Evolutionary conservation across 208 protist species (phyloP).

Genomic region (Phytomonas sp.): DNA sequence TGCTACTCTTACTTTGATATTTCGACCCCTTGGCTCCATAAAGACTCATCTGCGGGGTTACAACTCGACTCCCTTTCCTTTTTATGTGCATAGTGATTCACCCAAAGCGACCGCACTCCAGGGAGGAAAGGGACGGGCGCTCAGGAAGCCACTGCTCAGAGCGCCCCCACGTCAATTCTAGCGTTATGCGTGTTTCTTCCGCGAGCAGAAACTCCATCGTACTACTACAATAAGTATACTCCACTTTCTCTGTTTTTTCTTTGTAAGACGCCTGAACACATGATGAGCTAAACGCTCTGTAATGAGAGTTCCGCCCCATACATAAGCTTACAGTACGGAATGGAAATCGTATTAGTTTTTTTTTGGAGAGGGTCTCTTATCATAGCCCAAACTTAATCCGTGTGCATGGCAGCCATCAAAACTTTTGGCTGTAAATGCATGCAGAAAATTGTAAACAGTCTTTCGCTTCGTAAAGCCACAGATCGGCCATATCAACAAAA

Average conservation of each 20-base stretch:
- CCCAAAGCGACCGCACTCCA: too few species aligned
- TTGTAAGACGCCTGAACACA: not conserved
- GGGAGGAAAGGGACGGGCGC: too few species aligned
- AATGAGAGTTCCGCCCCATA: too few species aligned
- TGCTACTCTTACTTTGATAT: not conserved
- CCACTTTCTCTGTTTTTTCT: not conserved
- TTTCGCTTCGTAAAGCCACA: not conserved
- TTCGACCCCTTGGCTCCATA: not conserved
- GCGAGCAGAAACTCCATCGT: too few species aligned
- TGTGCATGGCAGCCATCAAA: not conserved
- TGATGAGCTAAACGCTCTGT: not conserved
- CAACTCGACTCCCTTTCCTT: not conserved
- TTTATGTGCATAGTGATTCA: too few species aligned
- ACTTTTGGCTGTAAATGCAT: not conserved
- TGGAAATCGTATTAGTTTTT: too few species aligned
- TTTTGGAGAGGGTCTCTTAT: not conserved
- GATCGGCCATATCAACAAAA: not conserved
- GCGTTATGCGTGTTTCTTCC: too few species aligned
- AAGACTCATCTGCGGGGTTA: not conserved
- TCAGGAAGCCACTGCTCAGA: too few species aligned
- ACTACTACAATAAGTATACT: not conserved
- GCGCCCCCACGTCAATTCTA: too few species aligned
- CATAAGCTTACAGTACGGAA: too few species aligned
- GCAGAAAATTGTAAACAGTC: not conserved
- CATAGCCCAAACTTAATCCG: not conserved